These are phyloP conservation scores for Triticum monococcum DNA, from an alignment of 176 grass and related monocot genomes.

Conservation along the genomic window DNA sequence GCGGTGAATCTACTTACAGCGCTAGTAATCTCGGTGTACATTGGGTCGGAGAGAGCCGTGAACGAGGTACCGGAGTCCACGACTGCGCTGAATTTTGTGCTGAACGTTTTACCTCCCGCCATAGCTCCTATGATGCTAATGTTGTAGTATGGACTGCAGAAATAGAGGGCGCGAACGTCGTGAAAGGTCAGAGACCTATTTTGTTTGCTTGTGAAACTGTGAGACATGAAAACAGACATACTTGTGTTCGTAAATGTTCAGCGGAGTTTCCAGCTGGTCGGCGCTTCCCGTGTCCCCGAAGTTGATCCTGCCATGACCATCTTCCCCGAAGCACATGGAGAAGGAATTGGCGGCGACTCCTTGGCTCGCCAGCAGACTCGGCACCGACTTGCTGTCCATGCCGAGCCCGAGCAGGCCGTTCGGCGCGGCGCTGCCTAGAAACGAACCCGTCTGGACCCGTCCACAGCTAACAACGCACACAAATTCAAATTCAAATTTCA, in stretches of 20 bases:
- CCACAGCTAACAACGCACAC: slow-evolving; percentile 71
- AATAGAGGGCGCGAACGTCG: neutral
- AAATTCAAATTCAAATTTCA: slow-evolving; percentile 2
- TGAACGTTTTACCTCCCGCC: slow-evolving; percentile 44
- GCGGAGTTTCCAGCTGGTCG: slow-evolving; percentile 73
- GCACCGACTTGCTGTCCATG: slow-evolving; percentile 70
- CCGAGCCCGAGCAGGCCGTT: slow-evolving; percentile 91
- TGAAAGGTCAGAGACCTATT: no score
- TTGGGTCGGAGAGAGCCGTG: slow-evolving; percentile 70
- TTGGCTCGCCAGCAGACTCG: slow-evolving; percentile 71
- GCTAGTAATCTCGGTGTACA: slow-evolving; percentile 62
- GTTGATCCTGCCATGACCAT: slow-evolving; percentile 75
- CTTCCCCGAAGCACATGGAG: slow-evolving; percentile 83
- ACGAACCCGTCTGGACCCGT: slow-evolving; percentile 67
- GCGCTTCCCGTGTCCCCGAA: slow-evolving; percentile 93
- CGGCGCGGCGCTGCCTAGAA: slow-evolving; percentile 65
- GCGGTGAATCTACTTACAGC: slow-evolving; percentile 55
- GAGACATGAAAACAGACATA: slow-evolving; percentile 24
- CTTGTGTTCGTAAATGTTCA: slow-evolving; percentile 54
- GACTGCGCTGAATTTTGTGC: slow-evolving; percentile 47
- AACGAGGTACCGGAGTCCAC: slow-evolving; percentile 97
- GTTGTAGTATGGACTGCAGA: slow-evolving; percentile 74
- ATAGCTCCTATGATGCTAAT: slow-evolving; percentile 56
- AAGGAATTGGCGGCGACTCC: slow-evolving; percentile 74
- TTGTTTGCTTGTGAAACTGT: no score